These are phyloP conservation scores for Lolium rigidum DNA, from an alignment of 176 grass and related monocot species.

Conservation along the genomic window DNA sequence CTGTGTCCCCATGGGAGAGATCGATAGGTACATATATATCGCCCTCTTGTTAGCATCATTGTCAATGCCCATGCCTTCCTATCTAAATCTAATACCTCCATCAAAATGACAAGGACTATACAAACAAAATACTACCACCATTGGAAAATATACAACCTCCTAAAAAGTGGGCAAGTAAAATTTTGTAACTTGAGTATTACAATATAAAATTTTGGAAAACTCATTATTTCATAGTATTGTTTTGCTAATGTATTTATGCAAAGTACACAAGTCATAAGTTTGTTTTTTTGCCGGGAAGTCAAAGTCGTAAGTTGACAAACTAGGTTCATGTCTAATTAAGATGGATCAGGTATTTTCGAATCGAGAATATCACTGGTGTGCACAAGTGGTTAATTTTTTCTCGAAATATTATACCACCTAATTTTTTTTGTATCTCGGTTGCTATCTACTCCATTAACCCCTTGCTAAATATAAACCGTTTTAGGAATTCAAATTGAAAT, in stretches of 20 bases:
- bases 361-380: not conserved
- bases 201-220: not conserved
- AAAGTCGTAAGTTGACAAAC: not conserved
- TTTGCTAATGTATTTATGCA: not conserved
- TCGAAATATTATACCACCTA: not conserved
- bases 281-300: too few relatives aligned
- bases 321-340: not conserved
- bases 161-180: not conserved
- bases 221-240: not conserved
- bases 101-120: conserved; percentile 22
- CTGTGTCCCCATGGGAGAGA: conserved; percentile 31
- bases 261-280: not conserved
- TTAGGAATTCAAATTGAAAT: not conserved
- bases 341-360: not conserved
- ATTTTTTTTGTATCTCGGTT: not conserved
- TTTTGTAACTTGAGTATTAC: not conserved
- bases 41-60: conserved; percentile 40
- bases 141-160: not conserved
- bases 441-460: not conserved
- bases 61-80: conserved; percentile 56
- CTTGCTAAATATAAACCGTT: too few relatives aligned
- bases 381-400: not conserved
- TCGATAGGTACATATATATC: conserved; percentile 11
- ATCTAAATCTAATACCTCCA: conserved; percentile 43
- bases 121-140: not conserved